Conservation (phyloP, 108 stramenopile genomes). For the Conticribra guillardii region DNA sequence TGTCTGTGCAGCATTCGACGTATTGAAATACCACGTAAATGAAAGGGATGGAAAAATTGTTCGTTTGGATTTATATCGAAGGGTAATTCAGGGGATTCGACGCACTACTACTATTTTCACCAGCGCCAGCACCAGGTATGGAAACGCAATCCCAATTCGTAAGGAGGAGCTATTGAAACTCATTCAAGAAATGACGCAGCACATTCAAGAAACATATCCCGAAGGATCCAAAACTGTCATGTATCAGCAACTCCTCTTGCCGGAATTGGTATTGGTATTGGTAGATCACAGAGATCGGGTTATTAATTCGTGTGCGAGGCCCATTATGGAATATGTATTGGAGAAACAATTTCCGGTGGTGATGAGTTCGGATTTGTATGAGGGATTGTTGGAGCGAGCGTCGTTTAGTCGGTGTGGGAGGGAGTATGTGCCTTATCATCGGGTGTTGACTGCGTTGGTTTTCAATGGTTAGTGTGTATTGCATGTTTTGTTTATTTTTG, state of each 20-base stretch:
- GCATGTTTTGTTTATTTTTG: neutral
- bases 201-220: conserved; percentile 32
- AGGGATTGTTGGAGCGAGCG: conserved; percentile 24
- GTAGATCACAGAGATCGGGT: conserved; percentile 3
- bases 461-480: conserved; percentile 16
- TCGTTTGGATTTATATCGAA: conserved; percentile 24
- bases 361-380: conserved; percentile 30
- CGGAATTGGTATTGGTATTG: conserved; percentile 18
- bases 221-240: conserved; percentile 26
- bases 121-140: no score
- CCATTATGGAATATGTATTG: conserved; percentile 37
- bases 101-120: neutral
- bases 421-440: conserved; percentile 26
- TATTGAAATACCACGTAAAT: conserved; percentile 20
- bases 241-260: conserved; percentile 44
- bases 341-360: conserved; percentile 30
- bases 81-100: conserved; percentile 10
- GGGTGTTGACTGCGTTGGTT: conserved; percentile 38
- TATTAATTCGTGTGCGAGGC: conserved; percentile 20
- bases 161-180: conserved; percentile 1
- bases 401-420: neutral
- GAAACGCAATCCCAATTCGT: no score
- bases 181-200: conserved; percentile 17
- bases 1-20: conserved; percentile 14
- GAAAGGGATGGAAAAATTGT: conserved; percentile 27